Percentiles rank a stretch among this genome's conserved stretches.
These are phyloP conservation scores for Galerina marginata DNA, from an alignment of 768 basidiomycete species.

Conservation along the genomic window DNA sequence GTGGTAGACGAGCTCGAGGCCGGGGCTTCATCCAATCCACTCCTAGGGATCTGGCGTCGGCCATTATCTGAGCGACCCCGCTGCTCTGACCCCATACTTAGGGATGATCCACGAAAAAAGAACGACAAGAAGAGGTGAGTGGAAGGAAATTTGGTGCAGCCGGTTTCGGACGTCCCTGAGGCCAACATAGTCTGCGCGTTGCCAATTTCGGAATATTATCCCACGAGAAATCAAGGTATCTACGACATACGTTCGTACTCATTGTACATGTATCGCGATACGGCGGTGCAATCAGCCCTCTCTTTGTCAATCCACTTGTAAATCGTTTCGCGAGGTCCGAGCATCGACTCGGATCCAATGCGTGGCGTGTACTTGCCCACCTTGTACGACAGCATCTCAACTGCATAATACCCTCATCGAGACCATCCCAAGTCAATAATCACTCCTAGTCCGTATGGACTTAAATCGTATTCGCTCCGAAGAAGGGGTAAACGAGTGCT, in stretches of 20 bases:
- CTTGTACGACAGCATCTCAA: neutral
- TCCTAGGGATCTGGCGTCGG: constrained; percentile 44
- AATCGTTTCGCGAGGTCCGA: too few relatives aligned
- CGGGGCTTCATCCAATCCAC: constrained; percentile 44
- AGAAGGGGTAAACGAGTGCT: constrained; percentile 31
- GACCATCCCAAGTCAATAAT: constrained; percentile 79
- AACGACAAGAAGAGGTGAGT: constrained; percentile 6
- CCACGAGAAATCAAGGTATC: constrained; percentile 11
- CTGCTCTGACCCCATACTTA: constrained; percentile 44
- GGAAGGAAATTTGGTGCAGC: constrained; percentile 27
- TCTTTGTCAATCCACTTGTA: too few relatives aligned
- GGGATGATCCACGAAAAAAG: constrained; percentile 15
- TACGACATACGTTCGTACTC: neutral
- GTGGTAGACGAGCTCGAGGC: constrained; percentile 33
- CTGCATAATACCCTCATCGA: neutral
- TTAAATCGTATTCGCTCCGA: constrained; percentile 71
- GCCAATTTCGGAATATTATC: constrained; percentile 22
- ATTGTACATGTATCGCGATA: too few relatives aligned
- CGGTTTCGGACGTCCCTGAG: constrained; percentile 30
- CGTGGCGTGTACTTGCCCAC: too few relatives aligned
- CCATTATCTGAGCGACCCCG: constrained; percentile 36
- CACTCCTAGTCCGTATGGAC: constrained; percentile 72
- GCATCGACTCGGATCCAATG: too few relatives aligned
- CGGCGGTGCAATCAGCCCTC: too few relatives aligned
- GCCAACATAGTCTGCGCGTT: constrained; percentile 20